A percentile compares a stretch with the other conserved stretches of the same genome.
Evolutionary conservation across 805 yeast genomes (phyloP).

Genomic region (Hagleromyces aurorensis): DNA sequence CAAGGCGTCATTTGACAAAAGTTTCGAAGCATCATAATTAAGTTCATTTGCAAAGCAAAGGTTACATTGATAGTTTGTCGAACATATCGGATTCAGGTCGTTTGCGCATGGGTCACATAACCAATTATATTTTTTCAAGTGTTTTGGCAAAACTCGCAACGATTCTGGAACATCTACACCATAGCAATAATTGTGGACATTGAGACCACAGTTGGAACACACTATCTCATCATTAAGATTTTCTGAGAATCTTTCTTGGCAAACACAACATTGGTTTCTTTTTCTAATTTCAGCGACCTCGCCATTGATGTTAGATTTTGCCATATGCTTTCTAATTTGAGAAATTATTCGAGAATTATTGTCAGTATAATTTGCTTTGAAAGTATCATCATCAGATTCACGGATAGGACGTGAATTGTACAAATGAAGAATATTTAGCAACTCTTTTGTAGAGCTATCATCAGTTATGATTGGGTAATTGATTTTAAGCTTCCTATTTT

Average conservation of each 20-base stretch:
- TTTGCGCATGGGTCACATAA: constrained; percentile 74
- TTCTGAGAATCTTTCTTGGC: constrained; percentile 32
- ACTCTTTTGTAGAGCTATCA: no score
- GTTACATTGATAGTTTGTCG: constrained; percentile 53
- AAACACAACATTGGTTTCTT: constrained; percentile 52
- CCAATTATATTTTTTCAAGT: constrained; percentile 44
- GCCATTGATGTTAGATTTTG: no score
- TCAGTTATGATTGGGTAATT: no score
- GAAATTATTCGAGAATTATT: no score
- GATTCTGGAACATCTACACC: constrained; percentile 39
- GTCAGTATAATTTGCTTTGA: no score
- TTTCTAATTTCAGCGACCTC: no score
- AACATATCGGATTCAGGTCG: constrained; percentile 50
- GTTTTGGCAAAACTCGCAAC: no score
- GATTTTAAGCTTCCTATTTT: no score
- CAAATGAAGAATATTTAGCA: no score
- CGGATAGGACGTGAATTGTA: no score
- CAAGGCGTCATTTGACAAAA: constrained; percentile 34
- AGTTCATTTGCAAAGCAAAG: constrained; percentile 54
- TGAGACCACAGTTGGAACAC: constrained; percentile 61
- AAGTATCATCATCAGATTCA: no score
- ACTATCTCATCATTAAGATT: constrained; percentile 28
- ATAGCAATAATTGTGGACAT: constrained; percentile 64
- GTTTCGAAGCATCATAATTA: constrained; percentile 39
- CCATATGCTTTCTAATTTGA: no score